Conservation (phyloP, 305 asterid genomes). For the Solanum hybrid region DNA sequence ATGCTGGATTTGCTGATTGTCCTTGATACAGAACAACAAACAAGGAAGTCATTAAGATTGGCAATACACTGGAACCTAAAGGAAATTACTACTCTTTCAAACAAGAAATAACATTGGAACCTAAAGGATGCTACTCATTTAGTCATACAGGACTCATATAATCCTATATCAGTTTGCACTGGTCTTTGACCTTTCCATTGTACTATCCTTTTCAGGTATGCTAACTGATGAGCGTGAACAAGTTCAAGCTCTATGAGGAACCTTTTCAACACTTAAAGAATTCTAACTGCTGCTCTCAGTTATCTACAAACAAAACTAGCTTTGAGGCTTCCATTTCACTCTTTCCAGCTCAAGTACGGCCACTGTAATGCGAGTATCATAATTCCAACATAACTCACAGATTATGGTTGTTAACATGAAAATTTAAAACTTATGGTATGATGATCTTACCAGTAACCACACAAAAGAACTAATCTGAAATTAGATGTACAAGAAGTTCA, state of each 20-base stretch:
- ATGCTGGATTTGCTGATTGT: conserved; percentile 81
- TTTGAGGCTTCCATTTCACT: not conserved
- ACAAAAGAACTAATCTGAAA: not conserved
- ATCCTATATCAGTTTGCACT: not conserved
- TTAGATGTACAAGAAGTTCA: not conserved
- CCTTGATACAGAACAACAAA: conserved; percentile 94
- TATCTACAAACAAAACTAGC: not conserved
- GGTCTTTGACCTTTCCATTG: not conserved
- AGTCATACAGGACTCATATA: not conserved
- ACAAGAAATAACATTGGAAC: not conserved
- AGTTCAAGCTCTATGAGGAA: not conserved
- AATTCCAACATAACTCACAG: not conserved
- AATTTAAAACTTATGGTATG: not conserved
- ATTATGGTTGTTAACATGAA: not conserved
- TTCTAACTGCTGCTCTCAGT: not conserved
- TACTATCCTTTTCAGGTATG: not conserved
- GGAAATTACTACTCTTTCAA: not conserved
- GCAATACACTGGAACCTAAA: not conserved
- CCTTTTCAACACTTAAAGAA: not conserved
- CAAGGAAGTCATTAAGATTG: conserved; percentile 85
- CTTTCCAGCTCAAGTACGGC: not conserved
- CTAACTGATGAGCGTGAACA: not conserved
- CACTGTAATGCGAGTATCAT: not conserved
- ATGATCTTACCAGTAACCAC: not conserved
- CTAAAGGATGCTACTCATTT: not conserved